These are phyloP conservation scores for Tylopilus cervinicoccineus DNA, from an alignment of 768 basidiomycete genomes.

Conservation along the genomic window DNA sequence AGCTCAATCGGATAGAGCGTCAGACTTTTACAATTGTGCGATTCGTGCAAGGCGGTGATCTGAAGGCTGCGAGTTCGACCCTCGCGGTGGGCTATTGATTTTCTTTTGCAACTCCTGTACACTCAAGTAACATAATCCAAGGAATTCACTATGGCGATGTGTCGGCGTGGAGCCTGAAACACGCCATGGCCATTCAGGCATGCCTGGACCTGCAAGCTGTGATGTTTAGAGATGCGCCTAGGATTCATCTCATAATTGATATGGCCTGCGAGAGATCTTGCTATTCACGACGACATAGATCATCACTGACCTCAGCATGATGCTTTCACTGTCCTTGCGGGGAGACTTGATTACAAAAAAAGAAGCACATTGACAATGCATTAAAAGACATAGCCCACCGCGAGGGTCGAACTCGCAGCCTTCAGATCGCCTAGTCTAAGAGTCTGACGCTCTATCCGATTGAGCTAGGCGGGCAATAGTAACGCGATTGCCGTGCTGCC, in stretches of 20 bases:
- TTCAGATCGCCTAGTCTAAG: constrained; percentile 53
- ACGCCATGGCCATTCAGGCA: no score
- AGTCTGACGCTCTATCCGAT: constrained; percentile 69
- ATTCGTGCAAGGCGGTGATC: constrained; percentile 44
- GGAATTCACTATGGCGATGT: no score
- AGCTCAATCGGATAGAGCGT: constrained; percentile 69
- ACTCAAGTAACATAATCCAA: no score
- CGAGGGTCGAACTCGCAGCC: constrained; percentile 64
- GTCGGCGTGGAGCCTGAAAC: no score
- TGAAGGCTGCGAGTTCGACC: constrained; percentile 86
- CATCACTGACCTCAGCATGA: no score
- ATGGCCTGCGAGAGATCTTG: no score
- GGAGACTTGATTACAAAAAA: neutral
- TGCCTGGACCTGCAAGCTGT: no score
- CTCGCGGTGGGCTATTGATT: constrained; percentile 67
- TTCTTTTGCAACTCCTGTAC: neutral
- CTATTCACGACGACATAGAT: no score
- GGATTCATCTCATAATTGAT: no score
- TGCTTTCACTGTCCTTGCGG: no score
- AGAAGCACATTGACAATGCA: neutral
- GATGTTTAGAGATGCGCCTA: no score
- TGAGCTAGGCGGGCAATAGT: constrained; percentile 54
- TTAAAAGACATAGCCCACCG: constrained; percentile 44
- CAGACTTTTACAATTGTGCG: constrained; percentile 49
- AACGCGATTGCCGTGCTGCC: no score